Conservation (phyloP, 2,329 filamentous ascomycete species). For the Ascochyta pisi region DNA sequence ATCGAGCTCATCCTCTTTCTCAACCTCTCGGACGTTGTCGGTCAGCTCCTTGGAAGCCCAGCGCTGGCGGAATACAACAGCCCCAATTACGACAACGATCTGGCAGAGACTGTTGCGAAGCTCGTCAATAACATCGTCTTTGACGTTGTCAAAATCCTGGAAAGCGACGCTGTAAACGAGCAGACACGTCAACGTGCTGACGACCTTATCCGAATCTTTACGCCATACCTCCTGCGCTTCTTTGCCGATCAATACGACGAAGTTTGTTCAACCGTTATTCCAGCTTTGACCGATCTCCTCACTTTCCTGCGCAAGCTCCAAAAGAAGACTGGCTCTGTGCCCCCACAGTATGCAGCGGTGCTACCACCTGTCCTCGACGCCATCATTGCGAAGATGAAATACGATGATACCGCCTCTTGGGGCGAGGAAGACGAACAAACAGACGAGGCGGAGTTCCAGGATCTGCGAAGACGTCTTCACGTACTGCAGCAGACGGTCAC, state of each 20-base stretch:
- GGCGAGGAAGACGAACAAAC: conserved; percentile 93
- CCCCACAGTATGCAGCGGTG: conserved; percentile 78
- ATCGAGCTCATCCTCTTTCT: conserved; percentile 91
- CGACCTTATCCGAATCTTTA: conserved; percentile 79
- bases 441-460: conserved; percentile 96
- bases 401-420: conserved; percentile 93
- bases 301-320: conserved; percentile 86
- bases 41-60: conserved; percentile 83
- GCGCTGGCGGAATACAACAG: conserved; percentile 80
- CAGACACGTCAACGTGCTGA: conserved; percentile 77
- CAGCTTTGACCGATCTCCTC: conserved; percentile 88
- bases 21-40: conserved; percentile 83
- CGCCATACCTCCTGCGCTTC: conserved; percentile 88
- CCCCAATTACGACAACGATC: conserved; percentile 89
- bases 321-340: conserved; percentile 67
- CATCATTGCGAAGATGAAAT: conserved; percentile 95
- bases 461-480: conserved; percentile 87
- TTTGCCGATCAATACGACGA: conserved; percentile 99
- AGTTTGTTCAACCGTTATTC: conserved; percentile 94
- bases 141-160: conserved; percentile 86
- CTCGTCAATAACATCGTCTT: conserved; percentile 88
- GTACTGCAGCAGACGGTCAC: conserved; percentile 92
- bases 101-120: conserved; percentile 93
- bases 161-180: conserved; percentile 69
- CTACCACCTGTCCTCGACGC: conserved; percentile 87